Percentiles rank a stretch among this genome's conserved stretches.
Conservation (phyloP, 2,329 filamentous ascomycete genomes). For the Fusarium sterilihyphosum region DNA sequence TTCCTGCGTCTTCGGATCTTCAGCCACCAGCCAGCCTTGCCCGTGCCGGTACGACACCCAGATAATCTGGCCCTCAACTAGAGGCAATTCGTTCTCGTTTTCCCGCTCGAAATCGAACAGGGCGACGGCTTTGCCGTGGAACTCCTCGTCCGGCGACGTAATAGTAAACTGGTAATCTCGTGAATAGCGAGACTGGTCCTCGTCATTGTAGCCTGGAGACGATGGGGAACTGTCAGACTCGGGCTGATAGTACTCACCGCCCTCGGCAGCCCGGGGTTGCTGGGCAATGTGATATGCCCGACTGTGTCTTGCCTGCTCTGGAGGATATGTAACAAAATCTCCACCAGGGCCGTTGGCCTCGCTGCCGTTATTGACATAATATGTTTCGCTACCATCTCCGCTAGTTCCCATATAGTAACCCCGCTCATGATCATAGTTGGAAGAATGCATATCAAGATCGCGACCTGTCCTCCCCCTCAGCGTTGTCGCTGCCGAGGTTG, state of each 20-base stretch:
- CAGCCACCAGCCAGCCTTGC: slow-evolving; percentile 96
- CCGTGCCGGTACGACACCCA: slow-evolving; percentile 96
- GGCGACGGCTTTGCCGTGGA: slow-evolving; percentile 95
- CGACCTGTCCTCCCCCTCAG: slow-evolving; percentile 57
- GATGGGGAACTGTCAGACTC: slow-evolving; percentile 69
- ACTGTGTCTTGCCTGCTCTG: slow-evolving; percentile 69
- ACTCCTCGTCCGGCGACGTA: slow-evolving; percentile 94
- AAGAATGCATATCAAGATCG: slow-evolving; percentile 56
- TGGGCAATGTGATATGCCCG: slow-evolving; percentile 55
- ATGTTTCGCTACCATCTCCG: slow-evolving; percentile 77
- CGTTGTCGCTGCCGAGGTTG: slow-evolving; percentile 63
- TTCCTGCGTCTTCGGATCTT: slow-evolving; percentile 93
- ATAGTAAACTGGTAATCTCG: slow-evolving; percentile 95
- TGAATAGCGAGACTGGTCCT: slow-evolving; percentile 83
- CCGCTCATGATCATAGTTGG: slow-evolving; percentile 67
- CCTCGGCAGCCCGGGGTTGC: slow-evolving; percentile 57
- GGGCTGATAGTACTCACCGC: slow-evolving; percentile 61
- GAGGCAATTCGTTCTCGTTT: slow-evolving; percentile 93
- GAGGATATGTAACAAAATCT: slow-evolving; percentile 82
- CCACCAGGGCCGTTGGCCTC: slow-evolving; percentile 81
- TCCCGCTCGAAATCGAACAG: slow-evolving; percentile 95
- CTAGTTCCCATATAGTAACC: slow-evolving; percentile 74
- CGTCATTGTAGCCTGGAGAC: slow-evolving; percentile 66
- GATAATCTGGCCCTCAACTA: slow-evolving; percentile 95
- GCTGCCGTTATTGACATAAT: slow-evolving; percentile 75